Evolutionary conservation across 345 rosid genomes (phyloP), one percentile per base, ranked within the genome.

Genomic region (Aurinia saxatilis): DNA sequence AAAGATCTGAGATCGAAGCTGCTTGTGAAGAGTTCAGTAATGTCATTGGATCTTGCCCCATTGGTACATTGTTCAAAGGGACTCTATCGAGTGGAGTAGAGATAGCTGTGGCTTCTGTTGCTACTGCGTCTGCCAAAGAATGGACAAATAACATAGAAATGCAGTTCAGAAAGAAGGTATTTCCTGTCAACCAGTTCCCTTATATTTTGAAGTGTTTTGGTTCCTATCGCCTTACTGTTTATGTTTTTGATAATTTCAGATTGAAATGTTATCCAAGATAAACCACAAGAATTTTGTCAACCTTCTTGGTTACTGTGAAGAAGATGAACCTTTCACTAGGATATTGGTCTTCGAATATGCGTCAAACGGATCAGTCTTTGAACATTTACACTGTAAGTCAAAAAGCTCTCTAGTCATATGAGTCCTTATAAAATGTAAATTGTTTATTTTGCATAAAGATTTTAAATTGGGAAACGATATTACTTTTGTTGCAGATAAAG

Each of bases 21-120:
- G 99, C 96, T 21, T 90, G 99, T 53, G 99, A 93, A 73, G 99
- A 93, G 73, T 93, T 93, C 71, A 93, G 97, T 61, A 93, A 93
- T 66, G 88, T 93, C 63, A 87, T 93, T 50, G 96, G 90, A 21
- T 66, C 82, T 30, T 84, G 83, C 16, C 77, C 88, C 1, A 77
- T 80, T 49, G 90, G 96, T 35, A 93, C 80, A 7, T 73, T 86
- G 34, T 93, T 87, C 58, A 93, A 93, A 60, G 99, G 99, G 14
- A 93, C 99, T 36, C 62, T 93, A 31, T 93, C 99, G 0, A 90
- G 84, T 58, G 97, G 96, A 25, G 86, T 90, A 53, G 99, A 93
- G 81, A 87, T 93, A 47, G 97, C 95, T 8, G 96, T 90, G 75
- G 81, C 85, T 23, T 90, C 96, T 10, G 64, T 73, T 50, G 74